Conservation (phyloP, 306 rosid species). For the Luffa acutangula region DNA sequence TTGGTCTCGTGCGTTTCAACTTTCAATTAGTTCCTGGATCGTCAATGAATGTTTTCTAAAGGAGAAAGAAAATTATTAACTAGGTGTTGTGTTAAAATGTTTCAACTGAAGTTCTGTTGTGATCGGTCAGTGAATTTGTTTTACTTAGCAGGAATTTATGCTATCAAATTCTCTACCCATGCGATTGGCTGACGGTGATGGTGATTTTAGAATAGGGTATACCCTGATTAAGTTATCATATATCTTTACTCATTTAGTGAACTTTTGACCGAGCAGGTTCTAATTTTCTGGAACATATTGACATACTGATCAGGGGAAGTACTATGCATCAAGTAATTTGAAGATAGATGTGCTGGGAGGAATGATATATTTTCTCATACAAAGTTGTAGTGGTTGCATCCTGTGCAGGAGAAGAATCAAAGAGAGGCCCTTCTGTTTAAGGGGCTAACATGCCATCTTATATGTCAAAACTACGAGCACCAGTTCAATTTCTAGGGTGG, state of each 20-base stretch:
- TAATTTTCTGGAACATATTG: background rate
- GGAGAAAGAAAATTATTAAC: background rate
- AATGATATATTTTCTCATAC: constrained; percentile 50
- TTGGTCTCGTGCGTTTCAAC: background rate
- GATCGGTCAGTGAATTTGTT: background rate
- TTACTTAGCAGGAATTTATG: background rate
- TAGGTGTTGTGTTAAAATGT: background rate
- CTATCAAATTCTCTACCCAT: background rate
- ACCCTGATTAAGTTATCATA: background rate
- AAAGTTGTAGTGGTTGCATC: constrained; percentile 17
- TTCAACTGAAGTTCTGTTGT: background rate
- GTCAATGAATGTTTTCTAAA: background rate
- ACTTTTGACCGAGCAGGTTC: background rate
- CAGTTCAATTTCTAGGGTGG: constrained; percentile 37
- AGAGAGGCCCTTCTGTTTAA: constrained; percentile 19
- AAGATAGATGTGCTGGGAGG: constrained; percentile 32
- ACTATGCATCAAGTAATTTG: constrained; percentile 1
- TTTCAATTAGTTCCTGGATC: background rate
- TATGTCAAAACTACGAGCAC: constrained; percentile 42
- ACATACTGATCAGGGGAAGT: background rate
- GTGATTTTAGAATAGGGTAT: background rate
- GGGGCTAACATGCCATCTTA: constrained; percentile 76
- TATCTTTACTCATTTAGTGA: background rate
- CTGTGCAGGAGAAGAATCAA: constrained; percentile 19
- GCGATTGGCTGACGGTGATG: background rate